These are phyloP conservation scores for Coemansia sp. DNA, from an alignment of 192 early-diverging fungal species.

Conservation along the genomic window DNA sequence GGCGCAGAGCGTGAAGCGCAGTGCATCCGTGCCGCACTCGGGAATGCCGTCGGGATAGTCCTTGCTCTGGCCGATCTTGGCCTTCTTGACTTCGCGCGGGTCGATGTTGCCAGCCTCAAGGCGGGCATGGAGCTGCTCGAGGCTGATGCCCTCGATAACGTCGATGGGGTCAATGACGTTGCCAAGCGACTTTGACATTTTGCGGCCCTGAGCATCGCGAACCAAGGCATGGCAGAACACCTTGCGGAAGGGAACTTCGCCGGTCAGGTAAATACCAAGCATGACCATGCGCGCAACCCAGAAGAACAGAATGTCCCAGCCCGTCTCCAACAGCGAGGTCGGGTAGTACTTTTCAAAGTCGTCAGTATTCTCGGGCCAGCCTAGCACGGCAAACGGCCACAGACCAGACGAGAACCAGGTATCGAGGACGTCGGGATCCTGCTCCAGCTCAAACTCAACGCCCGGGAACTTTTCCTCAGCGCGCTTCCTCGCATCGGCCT, in stretches of 20 bases:
- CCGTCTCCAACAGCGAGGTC: constrained; percentile 91
- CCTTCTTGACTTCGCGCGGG: constrained; percentile 83
- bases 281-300: constrained; percentile 99
- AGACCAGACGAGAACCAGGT: constrained; percentile 99
- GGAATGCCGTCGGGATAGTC: constrained; percentile 98
- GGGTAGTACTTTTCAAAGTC: constrained; percentile 92
- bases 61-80: constrained; percentile 79
- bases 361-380: constrained; percentile 91
- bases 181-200: constrained; percentile 96
- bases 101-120: constrained; percentile 89
- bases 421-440: constrained; percentile 97
- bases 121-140: constrained; percentile 76
- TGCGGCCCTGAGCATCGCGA: constrained; percentile 96
- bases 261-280: constrained; percentile 94
- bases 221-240: constrained; percentile 99
- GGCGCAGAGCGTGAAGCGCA: constrained; percentile 80
- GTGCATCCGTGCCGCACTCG: constrained; percentile 96
- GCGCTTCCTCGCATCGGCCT: constrained; percentile 73
- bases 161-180: constrained; percentile 98
- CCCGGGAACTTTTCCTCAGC: constrained; percentile 83
- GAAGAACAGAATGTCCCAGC: constrained; percentile 99
- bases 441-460: constrained; percentile 81
- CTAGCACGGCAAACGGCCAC: constrained; percentile 98
- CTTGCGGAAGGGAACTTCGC: constrained; percentile 89
- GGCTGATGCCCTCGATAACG: constrained; percentile 91